phyloP scores from a whole-genome alignment of 139 green algal species.

The Chlamydomonas sphaeroides region DNA sequence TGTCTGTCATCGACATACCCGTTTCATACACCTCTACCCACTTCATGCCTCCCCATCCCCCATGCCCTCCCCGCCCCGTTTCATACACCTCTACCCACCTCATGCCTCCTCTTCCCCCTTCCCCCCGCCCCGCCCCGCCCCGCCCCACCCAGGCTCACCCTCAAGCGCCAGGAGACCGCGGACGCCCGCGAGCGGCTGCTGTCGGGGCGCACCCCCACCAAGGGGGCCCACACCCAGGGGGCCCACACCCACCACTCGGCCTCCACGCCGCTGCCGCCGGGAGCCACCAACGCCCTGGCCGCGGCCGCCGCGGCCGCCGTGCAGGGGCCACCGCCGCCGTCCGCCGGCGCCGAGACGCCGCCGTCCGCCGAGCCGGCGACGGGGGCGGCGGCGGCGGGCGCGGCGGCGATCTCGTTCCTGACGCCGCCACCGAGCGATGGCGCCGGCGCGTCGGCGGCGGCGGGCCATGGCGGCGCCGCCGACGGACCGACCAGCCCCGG shows the following conservation, averaged over 20 bases:
- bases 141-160: background rate
- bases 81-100: background rate
- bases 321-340: background rate
- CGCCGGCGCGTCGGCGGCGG: too few species aligned
- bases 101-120: background rate
- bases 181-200: slow-evolving; percentile 29
- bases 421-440: background rate
- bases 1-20: too few species aligned
- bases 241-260: background rate
- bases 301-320: background rate
- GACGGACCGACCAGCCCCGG: too few species aligned
- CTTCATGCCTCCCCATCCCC: too few species aligned
- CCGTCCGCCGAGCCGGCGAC: background rate
- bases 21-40: too few species aligned
- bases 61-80: background rate
- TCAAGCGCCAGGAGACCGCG: background rate
- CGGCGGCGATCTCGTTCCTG: background rate
- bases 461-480: background rate
- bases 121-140: background rate
- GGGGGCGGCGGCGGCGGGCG: too few species aligned
- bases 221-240: background rate
- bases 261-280: background rate
- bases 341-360: background rate
- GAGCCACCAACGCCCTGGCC: background rate
- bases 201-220: slow-evolving; percentile 4